These are phyloP conservation scores for Centrapalus pauciflorus DNA, from an alignment of 129 eudicot genomes.

Conservation along the genomic window DNA sequence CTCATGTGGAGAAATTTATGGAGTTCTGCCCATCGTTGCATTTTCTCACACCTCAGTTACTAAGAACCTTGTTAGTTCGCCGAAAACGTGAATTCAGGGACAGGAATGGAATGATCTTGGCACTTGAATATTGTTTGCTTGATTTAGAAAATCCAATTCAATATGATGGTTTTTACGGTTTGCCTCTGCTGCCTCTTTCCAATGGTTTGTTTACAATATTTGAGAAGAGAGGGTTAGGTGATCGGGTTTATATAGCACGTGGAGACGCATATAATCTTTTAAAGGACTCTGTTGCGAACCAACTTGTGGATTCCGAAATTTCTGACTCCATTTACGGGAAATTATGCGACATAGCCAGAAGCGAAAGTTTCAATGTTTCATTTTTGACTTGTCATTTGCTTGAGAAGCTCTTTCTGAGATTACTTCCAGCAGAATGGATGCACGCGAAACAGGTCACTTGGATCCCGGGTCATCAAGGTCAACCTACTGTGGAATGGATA, in stretches of 20 bases:
- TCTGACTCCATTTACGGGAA: conserved; percentile 57
- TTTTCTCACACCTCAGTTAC: conserved; percentile 81
- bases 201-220: conserved; percentile 67
- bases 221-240: conserved; percentile 58
- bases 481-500: conserved; percentile 93
- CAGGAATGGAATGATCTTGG: conserved; percentile 60
- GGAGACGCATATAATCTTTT: conserved; percentile 84
- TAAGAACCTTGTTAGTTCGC: conserved; percentile 69
- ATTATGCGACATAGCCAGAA: conserved; percentile 69
- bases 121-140: conserved; percentile 87
- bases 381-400: conserved; percentile 64
- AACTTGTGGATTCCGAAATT: conserved; percentile 62
- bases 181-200: conserved; percentile 81
- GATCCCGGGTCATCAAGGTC: conserved; percentile 76
- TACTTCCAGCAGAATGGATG: conserved; percentile 92
- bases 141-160: conserved; percentile 59
- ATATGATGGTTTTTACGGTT: conserved; percentile 56
- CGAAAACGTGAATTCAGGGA: conserved; percentile 78
- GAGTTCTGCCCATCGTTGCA: conserved; percentile 78
- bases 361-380: conserved; percentile 66
- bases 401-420: conserved; percentile 66
- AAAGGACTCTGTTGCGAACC: conserved; percentile 75
- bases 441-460: conserved; percentile 75
- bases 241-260: conserved; percentile 61
- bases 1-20: conserved; percentile 67